Evolutionary conservation across 148 eudicot genomes (phyloP).

Genomic region (Diospyros lotus): DNA sequence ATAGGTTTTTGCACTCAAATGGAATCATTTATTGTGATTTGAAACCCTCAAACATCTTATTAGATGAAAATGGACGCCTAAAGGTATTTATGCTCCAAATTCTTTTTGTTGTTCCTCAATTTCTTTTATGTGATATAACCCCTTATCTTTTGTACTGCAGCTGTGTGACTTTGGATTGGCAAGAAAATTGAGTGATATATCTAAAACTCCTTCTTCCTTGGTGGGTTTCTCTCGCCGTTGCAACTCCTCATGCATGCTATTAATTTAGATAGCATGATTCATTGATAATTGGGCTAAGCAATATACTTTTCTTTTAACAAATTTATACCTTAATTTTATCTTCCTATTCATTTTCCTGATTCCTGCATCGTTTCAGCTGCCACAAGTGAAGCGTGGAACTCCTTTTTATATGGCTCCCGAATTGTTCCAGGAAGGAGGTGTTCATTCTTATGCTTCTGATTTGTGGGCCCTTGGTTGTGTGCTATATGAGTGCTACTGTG

Average conservation of each 20-base stretch:
- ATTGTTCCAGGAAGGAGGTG: conserved; percentile 96
- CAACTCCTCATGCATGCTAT: background rate
- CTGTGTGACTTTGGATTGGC: conserved; percentile 96
- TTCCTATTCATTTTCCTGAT: conserved; percentile 9
- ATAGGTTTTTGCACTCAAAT: conserved; percentile 87
- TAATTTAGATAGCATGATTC: background rate
- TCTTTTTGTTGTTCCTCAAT: background rate
- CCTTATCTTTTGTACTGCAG: conserved; percentile 33
- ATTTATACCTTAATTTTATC: conserved; percentile 5
- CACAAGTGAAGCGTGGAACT: conserved; percentile 96
- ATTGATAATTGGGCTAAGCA: background rate
- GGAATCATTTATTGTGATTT: conserved; percentile 92
- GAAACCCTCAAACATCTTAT: conserved; percentile 88
- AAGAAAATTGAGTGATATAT: conserved; percentile 79
- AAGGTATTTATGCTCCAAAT: conserved; percentile 40
- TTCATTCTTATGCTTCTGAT: conserved; percentile 96
- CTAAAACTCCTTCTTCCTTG: conserved; percentile 62
- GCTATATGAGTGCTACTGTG: conserved; percentile 81
- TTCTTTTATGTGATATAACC: background rate
- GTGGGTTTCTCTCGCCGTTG: conserved; percentile 32
- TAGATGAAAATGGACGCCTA: conserved; percentile 91
- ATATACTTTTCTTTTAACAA: conserved; percentile 1
- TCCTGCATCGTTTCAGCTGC: conserved; percentile 49
- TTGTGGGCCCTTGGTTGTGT: conserved; percentile 99
- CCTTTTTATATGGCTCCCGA: conserved; percentile 99